Evolutionary conservation across 1,139 yeast species (phyloP).

Genomic region (Williopsis jadinii): DNA sequence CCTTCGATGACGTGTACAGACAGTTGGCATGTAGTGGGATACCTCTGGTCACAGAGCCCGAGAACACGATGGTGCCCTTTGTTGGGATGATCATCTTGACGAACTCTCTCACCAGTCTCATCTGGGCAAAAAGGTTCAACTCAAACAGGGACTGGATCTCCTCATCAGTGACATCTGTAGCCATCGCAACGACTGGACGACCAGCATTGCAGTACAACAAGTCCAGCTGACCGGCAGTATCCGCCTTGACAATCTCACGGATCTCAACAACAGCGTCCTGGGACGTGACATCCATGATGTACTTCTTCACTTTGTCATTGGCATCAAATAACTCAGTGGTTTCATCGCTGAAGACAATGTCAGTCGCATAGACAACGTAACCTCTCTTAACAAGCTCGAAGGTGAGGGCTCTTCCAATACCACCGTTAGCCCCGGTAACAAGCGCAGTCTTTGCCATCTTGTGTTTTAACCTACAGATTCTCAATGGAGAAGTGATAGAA

Average conservation of each 20-base stretch:
- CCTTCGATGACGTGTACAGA: conserved; percentile 52
- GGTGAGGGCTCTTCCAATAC: conserved; percentile 57
- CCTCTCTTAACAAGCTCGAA: conserved; percentile 50
- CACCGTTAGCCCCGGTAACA: conserved; percentile 39
- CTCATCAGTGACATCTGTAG: conserved; percentile 47
- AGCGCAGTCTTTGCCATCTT: neutral
- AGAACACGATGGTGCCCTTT: conserved; percentile 56
- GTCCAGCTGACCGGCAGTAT: conserved; percentile 34
- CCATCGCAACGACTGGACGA: conserved; percentile 49
- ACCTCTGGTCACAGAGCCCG: conserved; percentile 55
- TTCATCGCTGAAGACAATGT: conserved; percentile 46
- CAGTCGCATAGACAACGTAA: conserved; percentile 50
- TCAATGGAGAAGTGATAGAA: too few species aligned
- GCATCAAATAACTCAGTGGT: conserved; percentile 40
- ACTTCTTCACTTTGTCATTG: conserved; percentile 9
- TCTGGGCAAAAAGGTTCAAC: conserved; percentile 57
- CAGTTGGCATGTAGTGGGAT: conserved; percentile 58
- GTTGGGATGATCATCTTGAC: conserved; percentile 45
- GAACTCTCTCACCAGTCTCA: conserved; percentile 49
- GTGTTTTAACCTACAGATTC: too few species aligned
- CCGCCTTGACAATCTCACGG: conserved; percentile 28
- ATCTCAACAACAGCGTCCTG: conserved; percentile 39
- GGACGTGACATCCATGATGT: conserved; percentile 41
- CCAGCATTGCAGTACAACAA: conserved; percentile 54
- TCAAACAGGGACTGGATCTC: conserved; percentile 40